phyloP scores from a whole-genome alignment of 169 alveolate species.

The Plasmodium knowlesi region DNA sequence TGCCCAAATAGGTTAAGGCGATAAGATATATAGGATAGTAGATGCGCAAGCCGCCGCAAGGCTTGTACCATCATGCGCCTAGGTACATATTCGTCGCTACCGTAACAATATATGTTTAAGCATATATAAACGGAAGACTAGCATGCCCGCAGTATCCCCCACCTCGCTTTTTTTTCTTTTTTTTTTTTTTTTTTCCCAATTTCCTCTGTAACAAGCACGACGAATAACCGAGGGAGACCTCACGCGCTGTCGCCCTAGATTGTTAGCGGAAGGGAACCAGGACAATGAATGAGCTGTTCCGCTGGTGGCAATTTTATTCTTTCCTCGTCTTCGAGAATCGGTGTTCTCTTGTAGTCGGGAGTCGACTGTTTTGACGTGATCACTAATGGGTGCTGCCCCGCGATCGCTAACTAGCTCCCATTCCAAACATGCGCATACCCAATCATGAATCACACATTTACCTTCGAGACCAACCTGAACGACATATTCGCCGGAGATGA shows the following conservation, averaged over 20 bases:
- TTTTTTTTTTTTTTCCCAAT: background rate
- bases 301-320: background rate
- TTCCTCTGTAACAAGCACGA: slow-evolving; percentile 4
- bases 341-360: background rate
- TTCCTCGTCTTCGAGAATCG: background rate
- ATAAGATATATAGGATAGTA: background rate
- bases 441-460: slow-evolving; percentile 15
- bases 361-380: background rate
- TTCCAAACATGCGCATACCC: background rate
- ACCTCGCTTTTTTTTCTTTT: background rate
- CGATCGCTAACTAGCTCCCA: background rate
- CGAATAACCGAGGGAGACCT: background rate
- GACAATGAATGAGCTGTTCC: slow-evolving; percentile 13
- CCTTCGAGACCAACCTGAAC: slow-evolving; percentile 56
- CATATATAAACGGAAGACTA: background rate
- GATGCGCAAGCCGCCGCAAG: background rate
- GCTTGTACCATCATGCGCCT: background rate
- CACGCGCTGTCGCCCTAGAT: background rate
- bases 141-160: background rate
- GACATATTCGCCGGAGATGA: slow-evolving; percentile 66
- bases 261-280: background rate
- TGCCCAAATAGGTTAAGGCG: background rate
- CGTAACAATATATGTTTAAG: background rate
- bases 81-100: background rate
- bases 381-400: background rate